A percentile compares a stretch with the other conserved stretches of the same genome.
phyloP scores from a whole-genome alignment of 108 stramenopile species.

The Conticribra guillardii region DNA sequence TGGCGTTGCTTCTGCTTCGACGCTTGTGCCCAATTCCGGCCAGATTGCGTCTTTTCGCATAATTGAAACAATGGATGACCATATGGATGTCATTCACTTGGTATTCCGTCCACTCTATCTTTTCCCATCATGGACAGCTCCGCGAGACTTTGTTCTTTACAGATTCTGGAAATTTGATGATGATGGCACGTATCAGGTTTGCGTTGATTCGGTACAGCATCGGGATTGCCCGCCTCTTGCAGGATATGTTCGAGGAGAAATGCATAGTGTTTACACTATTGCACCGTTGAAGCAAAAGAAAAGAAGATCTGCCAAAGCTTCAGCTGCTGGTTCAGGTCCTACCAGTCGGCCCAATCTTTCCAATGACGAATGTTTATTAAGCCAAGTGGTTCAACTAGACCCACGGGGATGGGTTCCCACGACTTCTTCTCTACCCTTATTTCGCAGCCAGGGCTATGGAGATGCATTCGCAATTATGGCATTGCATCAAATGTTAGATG shows the following conservation, averaged over 20 bases:
- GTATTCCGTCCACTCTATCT: constrained; percentile 83
- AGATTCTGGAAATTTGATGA: constrained; percentile 92
- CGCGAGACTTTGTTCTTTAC: constrained; percentile 87
- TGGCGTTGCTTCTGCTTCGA: constrained; percentile 5
- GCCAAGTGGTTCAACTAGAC: constrained; percentile 87
- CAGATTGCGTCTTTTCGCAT: constrained; percentile 78
- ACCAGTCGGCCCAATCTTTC: background rate
- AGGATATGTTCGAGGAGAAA: constrained; percentile 83
- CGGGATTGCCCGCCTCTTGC: constrained; percentile 67
- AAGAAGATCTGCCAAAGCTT: constrained; percentile 38
- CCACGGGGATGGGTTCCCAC: constrained; percentile 92
- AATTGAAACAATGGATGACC: constrained; percentile 88
- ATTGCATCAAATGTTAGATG: constrained; percentile 84
- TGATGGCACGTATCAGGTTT: constrained; percentile 88
- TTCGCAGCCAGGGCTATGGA: constrained; percentile 67
- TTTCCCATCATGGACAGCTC: constrained; percentile 89
- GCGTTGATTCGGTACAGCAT: constrained; percentile 82
- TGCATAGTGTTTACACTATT: constrained; percentile 88
- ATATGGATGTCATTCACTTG: constrained; percentile 89
- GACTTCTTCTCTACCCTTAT: constrained; percentile 38
- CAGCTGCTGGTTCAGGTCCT: background rate
- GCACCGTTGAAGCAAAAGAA: constrained; percentile 59
- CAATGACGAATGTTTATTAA: constrained; percentile 80
- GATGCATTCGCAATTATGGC: constrained; percentile 84
- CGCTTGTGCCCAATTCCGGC: constrained; percentile 62